A percentile compares a stretch with the other conserved stretches of the same genome.
Evolutionary conservation across 139 green algal genomes (phyloP).

Genomic region (Chlamydomonas applanata): DNA sequence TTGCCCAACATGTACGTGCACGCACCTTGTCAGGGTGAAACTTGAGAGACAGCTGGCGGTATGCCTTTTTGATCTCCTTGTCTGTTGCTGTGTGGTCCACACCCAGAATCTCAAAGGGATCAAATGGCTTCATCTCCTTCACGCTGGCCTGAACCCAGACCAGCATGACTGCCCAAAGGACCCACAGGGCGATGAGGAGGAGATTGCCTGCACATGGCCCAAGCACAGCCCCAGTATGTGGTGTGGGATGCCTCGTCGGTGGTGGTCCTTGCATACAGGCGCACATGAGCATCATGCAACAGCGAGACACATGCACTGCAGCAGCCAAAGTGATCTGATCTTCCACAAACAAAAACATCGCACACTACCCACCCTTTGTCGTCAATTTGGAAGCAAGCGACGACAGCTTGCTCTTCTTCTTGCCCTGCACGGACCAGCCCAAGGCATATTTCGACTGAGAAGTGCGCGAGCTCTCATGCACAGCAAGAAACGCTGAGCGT

Average conservation of each 20-base stretch:
- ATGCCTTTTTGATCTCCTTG: constrained; percentile 80
- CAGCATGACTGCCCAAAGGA: constrained; percentile 48
- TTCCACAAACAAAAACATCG: too few species aligned
- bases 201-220: constrained; percentile 50
- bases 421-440: too few species aligned
- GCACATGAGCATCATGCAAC: background rate
- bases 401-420: constrained; percentile 1
- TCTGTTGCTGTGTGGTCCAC: constrained; percentile 55
- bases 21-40: constrained; percentile 89
- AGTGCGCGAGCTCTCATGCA: too few species aligned
- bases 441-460: too few species aligned
- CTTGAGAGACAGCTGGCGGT: constrained; percentile 69
- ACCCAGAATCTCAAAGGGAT: constrained; percentile 89
- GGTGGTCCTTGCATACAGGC: background rate
- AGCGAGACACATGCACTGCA: constrained; percentile 12
- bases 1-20: background rate
- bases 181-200: constrained; percentile 57
- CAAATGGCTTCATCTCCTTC: constrained; percentile 68
- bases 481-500: too few species aligned
- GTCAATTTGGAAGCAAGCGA: background rate
- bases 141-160: constrained; percentile 51
- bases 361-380: background rate
- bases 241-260: background rate
- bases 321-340: too few species aligned
- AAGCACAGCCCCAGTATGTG: background rate